Evolutionary conservation across 2,329 filamentous ascomycete species (phyloP).

Genomic region (Allantophomopsis lycopodina): DNA sequence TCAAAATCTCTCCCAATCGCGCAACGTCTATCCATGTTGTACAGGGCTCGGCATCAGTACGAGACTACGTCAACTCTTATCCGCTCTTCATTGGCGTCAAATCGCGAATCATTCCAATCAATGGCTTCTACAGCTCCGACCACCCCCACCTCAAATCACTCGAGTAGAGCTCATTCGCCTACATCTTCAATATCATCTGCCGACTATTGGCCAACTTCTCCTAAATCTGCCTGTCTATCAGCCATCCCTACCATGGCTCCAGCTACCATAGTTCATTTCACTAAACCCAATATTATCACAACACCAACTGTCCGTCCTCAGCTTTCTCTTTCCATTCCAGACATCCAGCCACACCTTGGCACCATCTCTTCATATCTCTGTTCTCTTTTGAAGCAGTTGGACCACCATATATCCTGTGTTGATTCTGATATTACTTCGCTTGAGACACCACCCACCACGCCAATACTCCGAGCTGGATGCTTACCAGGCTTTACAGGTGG

Average conservation of each 20-base stretch:
- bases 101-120: background rate
- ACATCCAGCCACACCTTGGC: background rate
- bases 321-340: background rate
- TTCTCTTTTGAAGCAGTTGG: background rate
- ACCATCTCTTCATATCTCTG: conserved; percentile 9
- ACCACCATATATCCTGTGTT: background rate
- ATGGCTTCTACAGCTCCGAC: background rate
- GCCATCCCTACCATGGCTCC: background rate
- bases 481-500: background rate
- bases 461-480: background rate
- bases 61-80: conserved; percentile 6
- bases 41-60: conserved; percentile 13
- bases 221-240: background rate
- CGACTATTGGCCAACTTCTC: background rate
- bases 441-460: background rate
- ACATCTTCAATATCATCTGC: background rate
- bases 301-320: conserved; percentile 2
- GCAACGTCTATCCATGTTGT: conserved; percentile 15
- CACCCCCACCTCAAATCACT: background rate
- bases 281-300: conserved; percentile 3
- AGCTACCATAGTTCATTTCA: conserved; percentile 8
- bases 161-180: background rate
- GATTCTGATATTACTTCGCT: background rate
- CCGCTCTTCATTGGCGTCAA: background rate
- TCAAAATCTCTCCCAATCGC: conserved; percentile 11